These are phyloP conservation scores for Zygosaccharomyces pseudobailii DNA, from an alignment of 1,139 yeast genomes.

Conservation along the genomic window DNA sequence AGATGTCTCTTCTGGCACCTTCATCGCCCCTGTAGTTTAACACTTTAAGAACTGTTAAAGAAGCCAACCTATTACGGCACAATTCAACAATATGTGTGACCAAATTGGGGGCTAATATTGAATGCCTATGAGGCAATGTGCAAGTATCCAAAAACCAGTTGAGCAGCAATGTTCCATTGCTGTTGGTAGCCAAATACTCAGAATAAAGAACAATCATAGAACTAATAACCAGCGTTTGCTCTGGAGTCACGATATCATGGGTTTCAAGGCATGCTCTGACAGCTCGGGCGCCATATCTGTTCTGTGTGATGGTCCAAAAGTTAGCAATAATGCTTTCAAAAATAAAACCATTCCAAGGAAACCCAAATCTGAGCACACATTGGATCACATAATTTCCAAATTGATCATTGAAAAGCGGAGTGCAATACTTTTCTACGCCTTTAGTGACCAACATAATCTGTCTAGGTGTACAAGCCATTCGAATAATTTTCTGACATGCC, in stretches of 20 bases:
- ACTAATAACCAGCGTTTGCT: constrained; percentile 72
- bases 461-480: constrained; percentile 60
- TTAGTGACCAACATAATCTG: constrained; percentile 68
- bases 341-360: constrained; percentile 85
- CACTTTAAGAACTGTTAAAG: constrained; percentile 75
- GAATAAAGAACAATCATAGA: constrained; percentile 75
- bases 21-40: constrained; percentile 65
- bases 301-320: constrained; percentile 78
- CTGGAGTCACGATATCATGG: constrained; percentile 49
- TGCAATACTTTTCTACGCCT: constrained; percentile 75
- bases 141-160: constrained; percentile 96
- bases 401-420: constrained; percentile 86
- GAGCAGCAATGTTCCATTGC: constrained; percentile 81
- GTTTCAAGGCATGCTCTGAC: constrained; percentile 90
- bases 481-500: constrained; percentile 97
- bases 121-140: constrained; percentile 53
- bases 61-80: constrained; percentile 83
- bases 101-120: constrained; percentile 52
- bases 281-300: constrained; percentile 93
- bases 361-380: constrained; percentile 84
- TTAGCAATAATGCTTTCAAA: constrained; percentile 78
- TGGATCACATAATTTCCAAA: constrained; percentile 96
- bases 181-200: constrained; percentile 73
- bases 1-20: constrained; percentile 54
- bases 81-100: constrained; percentile 58